phyloP scores from a whole-genome alignment of 495 filamentous ascomycete genomes.

The Daldinia caldariorum region DNA sequence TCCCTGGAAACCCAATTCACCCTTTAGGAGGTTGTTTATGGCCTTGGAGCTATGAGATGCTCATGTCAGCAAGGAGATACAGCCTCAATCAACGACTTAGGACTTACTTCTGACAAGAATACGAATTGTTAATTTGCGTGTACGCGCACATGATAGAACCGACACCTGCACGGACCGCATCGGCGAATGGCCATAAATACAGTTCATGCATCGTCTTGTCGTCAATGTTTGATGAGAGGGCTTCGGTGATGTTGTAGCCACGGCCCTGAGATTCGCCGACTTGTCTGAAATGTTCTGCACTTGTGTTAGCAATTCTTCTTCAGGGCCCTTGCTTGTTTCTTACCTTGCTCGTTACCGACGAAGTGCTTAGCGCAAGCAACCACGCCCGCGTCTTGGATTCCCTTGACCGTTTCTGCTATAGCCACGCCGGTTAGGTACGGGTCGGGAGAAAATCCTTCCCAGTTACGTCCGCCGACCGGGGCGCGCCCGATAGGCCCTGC shows the following conservation, averaged over 20 bases:
- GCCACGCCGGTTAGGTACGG: slow-evolving; percentile 78
- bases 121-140: slow-evolving; percentile 89
- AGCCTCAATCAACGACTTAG: neutral
- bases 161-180: slow-evolving; percentile 67
- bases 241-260: slow-evolving; percentile 71
- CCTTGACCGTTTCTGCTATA: slow-evolving; percentile 78
- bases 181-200: slow-evolving; percentile 77
- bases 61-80: slow-evolving; percentile 67
- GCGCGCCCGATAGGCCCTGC: slow-evolving; percentile 83
- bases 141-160: slow-evolving; percentile 95
- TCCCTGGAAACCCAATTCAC: slow-evolving; percentile 93
- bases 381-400: slow-evolving; percentile 83
- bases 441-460: slow-evolving; percentile 83
- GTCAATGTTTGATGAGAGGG: slow-evolving; percentile 83
- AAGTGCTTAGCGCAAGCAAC: slow-evolving; percentile 87
- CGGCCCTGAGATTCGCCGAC: slow-evolving; percentile 67
- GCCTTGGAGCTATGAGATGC: slow-evolving; percentile 63
- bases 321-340: neutral
- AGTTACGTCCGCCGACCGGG: slow-evolving; percentile 87
- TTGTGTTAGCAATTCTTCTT: slow-evolving; percentile 13
- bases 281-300: slow-evolving; percentile 82
- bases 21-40: slow-evolving; percentile 85
- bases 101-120: slow-evolving; percentile 77
- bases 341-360: slow-evolving; percentile 73
- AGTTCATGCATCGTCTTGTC: slow-evolving; percentile 95